These are phyloP conservation scores for Saccharomycopsis sp. DNA, from an alignment of 805 yeast species.

Conservation along the genomic window DNA sequence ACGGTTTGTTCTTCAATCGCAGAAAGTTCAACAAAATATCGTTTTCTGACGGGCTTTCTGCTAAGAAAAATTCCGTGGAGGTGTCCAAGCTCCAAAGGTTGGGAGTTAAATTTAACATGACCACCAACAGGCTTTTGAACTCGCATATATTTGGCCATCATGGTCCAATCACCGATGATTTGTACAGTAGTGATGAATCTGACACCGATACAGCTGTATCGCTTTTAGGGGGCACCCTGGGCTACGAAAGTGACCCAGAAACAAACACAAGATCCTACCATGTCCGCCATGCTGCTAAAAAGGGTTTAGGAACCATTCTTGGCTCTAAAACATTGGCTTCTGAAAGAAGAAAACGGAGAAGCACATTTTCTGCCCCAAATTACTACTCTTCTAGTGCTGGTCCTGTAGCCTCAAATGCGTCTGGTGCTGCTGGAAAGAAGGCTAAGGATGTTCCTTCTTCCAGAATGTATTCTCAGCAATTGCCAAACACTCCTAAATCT, in stretches of 20 bases:
- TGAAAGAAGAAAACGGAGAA: conserved; percentile 13
- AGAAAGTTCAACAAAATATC: conserved; percentile 26
- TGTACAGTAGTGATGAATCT: conserved; percentile 26
- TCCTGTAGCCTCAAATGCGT: not conserved
- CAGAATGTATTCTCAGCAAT: not conserved
- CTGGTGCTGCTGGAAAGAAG: not conserved
- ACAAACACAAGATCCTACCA: not conserved
- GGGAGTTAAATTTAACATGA: conserved; percentile 77
- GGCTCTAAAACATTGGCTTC: conserved; percentile 2
- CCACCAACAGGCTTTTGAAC: conserved; percentile 45
- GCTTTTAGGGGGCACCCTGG: conserved; percentile 17
- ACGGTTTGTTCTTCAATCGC: conserved; percentile 23
- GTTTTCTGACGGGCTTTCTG: not conserved
- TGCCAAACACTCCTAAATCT: conserved; percentile 1
- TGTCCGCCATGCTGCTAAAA: not conserved
- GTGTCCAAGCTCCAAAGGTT: conserved; percentile 64
- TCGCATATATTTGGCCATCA: conserved; percentile 24
- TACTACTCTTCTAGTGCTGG: not conserved
- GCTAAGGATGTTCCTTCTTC: not conserved
- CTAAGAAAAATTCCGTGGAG: conserved; percentile 8
- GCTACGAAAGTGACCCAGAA: conserved; percentile 20
- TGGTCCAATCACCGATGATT: conserved; percentile 26
- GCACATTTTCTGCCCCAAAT: conserved; percentile 11
- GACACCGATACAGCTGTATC: conserved; percentile 27
- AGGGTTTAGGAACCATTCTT: not conserved